Evolutionary conservation across 2,329 filamentous ascomycete species (phyloP).

Genomic region (Penicillium thymicola): DNA sequence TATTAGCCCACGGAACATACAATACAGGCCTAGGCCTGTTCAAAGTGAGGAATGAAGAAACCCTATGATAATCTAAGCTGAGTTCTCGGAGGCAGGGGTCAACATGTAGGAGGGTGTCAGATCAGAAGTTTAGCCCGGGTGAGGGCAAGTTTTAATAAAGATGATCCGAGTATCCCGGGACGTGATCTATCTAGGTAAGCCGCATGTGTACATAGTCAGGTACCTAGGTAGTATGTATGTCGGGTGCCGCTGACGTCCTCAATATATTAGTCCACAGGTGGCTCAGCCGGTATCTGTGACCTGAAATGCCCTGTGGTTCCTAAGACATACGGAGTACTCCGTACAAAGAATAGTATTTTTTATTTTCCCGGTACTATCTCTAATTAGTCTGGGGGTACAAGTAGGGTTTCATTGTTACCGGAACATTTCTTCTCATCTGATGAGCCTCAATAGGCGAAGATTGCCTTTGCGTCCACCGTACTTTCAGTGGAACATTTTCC

Average conservation of each 20-base stretch:
- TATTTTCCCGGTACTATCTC: not conserved
- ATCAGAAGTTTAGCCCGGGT: not conserved
- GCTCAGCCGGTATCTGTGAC: not conserved
- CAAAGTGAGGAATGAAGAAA: no score
- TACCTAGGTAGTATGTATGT: not conserved
- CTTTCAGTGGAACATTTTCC: not conserved
- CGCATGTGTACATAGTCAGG: not conserved
- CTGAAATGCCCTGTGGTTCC: not conserved
- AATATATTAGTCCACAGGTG: not conserved
- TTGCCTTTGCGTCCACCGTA: not conserved
- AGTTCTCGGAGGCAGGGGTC: not conserved
- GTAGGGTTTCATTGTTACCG: not conserved
- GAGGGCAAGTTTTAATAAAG: not conserved
- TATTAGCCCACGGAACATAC: no score
- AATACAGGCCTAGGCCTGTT: no score
- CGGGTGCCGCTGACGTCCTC: not conserved
- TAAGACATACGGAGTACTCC: not conserved
- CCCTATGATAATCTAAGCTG: not conserved
- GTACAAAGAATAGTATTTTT: not conserved
- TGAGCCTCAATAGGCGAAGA: not conserved
- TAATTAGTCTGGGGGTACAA: not conserved
- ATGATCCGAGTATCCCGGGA: not conserved
- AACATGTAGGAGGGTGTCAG: not conserved
- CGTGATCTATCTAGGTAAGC: not conserved
- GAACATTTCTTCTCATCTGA: not conserved